Base-by-base conservation (phyloP, 495 filamentous ascomycete species). In the Umbilicaria muhlenbergii region DNA sequence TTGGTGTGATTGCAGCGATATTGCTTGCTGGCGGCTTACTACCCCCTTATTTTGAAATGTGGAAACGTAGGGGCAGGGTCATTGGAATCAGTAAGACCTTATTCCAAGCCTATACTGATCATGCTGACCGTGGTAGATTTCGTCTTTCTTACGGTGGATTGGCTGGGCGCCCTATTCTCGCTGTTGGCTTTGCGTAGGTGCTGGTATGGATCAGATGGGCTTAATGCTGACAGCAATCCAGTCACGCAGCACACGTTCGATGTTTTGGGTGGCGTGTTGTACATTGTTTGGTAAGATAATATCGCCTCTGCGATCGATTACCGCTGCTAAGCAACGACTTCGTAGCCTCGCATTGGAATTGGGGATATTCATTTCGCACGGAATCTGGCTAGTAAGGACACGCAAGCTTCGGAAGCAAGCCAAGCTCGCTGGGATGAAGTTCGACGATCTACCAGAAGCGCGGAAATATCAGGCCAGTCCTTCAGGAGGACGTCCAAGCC, bases 231-330 rank as follows among this genome's bases (percentile, higher is more conserved):
- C 32, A 14, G 21, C 32, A 36, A 13, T 32, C 32, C 38, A 72
- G 79, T 75, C 31, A 76, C 73, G 0, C 81, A 87, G 52, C 66
- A 77, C 14, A 73, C 68, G 0, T 86, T 86, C 50, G 83, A 88
- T 53, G 58, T 77, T 10, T 55, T 85, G 0, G 83, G 78, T 4
- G 80, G 81, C 2, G 66, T 77, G 0, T 63, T 83, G 43, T 86
- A 84, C 51, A 77, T 83, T 35, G 51, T 80, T 4, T 77, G 76
- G 74, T 80, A 62, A 63, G 66, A 45, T 12, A 7, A 32, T 41
- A 3, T 10, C n/a, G 16, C 15, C 4, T 28, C 12, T 28, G 35
- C 2, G 7, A 12, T 43, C 15, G 15, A 8, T 13, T 43, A 19
- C 35, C 24, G 15, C 49, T 36, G 15, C 19, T 33, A 35, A 32